Evolutionary conservation across 768 basidiomycete genomes (phyloP), one percentile per base, ranked within the genome.

Genomic region (Lactarius akahatsu): DNA sequence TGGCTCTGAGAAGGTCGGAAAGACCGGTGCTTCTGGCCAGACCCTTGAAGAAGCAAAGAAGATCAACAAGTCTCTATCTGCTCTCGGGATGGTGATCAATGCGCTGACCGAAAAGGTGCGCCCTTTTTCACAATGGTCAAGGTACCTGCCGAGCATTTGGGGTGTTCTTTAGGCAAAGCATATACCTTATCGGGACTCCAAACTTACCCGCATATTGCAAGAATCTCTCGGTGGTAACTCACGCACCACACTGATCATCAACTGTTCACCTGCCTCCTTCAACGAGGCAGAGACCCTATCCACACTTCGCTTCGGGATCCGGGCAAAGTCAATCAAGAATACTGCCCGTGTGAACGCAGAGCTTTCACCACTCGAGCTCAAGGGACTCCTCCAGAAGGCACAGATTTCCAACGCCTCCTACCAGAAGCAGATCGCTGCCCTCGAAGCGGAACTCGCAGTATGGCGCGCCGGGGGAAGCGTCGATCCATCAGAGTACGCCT

Each of bases 261-360:
- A 98, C 78, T 98, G 97, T 74, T 99, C 97, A 20, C 97, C 97
- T 20, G 96, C 94, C 1, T 88, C 92, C 0, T 99, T 95, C 80
- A 99, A 99, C 74, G 97, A 98, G 76, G 82, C 92, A 2, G 97
- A 99, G 77, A 99, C 97, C 0, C 82, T 99, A 40, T 91, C 90
- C 3, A 99, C 97, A 4, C 86, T 99, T n/a, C 90, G 97, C 30
- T 99, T 99, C 76, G 97, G 97, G 82, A 98, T 98, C 76, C 93
- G 97, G 70, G 96, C 97, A n/a, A 99, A 99, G 79, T 92, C 93
- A n/a, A 99, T 99, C 86, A 98, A 98, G 92, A 99, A 99, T 78
- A 93, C 92, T 67, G 97, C 97, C 67, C 91, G 97, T 56, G 93
- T 99, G 79, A 99, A 99, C 77, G 94, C 95, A 61, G 97, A 99